Evolutionary conservation across 164 flowering plant genomes (phyloP).

Genomic region (Stephania yunnanensis): DNA sequence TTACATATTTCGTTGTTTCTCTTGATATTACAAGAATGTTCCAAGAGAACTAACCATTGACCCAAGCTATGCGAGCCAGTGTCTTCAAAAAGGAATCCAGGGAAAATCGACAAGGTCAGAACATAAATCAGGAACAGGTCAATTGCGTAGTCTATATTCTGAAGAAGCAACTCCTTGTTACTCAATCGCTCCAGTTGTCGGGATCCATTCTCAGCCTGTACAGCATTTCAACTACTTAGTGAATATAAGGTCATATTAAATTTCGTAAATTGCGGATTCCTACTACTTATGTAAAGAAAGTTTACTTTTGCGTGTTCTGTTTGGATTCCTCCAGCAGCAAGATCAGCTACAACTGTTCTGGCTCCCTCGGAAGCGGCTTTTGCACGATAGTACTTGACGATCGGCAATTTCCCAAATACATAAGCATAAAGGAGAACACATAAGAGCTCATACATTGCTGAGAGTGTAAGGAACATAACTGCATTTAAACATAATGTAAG

Average conservation of each 20-base stretch:
- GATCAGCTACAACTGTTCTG: slow-evolving; percentile 71
- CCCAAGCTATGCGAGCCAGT: slow-evolving; percentile 73
- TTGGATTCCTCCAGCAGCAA: slow-evolving; percentile 63
- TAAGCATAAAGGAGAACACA: slow-evolving; percentile 63
- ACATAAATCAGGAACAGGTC: slow-evolving; percentile 53
- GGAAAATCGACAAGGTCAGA: slow-evolving; percentile 69
- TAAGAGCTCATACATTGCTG: slow-evolving; percentile 46
- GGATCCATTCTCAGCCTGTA: slow-evolving; percentile 38
- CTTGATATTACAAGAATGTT: background rate
- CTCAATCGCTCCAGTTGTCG: slow-evolving; percentile 37
- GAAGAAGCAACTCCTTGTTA: slow-evolving; percentile 46
- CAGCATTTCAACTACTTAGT: background rate
- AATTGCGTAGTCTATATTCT: slow-evolving; percentile 56
- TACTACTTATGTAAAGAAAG: background rate
- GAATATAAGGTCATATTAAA: background rate
- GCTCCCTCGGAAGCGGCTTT: slow-evolving; percentile 85
- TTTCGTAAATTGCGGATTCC: background rate
- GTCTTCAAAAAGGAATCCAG: slow-evolving; percentile 76
- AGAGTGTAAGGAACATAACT: slow-evolving; percentile 59
- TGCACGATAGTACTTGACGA: slow-evolving; percentile 61
- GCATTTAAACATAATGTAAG: slow-evolving; percentile 21
- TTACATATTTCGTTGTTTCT: background rate
- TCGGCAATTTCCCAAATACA: slow-evolving; percentile 58
- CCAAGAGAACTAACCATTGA: slow-evolving; percentile 39
- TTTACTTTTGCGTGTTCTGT: slow-evolving; percentile 15